phyloP scores from a whole-genome alignment of 805 yeast species.

The Yarrowia sp. region DNA sequence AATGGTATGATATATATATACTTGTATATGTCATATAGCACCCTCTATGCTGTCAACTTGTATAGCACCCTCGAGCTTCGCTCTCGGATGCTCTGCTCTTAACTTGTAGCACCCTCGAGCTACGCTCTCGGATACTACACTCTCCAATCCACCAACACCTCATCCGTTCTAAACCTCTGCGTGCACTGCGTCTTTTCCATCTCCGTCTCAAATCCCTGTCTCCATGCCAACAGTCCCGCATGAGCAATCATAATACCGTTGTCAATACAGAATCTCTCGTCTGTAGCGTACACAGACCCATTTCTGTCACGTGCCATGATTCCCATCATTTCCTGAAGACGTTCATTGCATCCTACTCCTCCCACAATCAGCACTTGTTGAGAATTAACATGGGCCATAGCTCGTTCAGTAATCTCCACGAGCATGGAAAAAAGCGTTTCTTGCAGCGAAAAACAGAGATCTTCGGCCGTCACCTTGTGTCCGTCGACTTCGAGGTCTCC shows the following conservation, averaged over 20 bases:
- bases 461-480: constrained; percentile 68
- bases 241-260: constrained; percentile 99
- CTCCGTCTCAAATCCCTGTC: constrained; percentile 67
- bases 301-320: constrained; percentile 84
- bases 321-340: constrained; percentile 96
- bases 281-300: constrained; percentile 91
- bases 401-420: constrained; percentile 95
- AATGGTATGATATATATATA: no score
- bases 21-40: no score
- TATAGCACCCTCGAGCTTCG: no score
- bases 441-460: constrained; percentile 87
- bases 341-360: constrained; percentile 94
- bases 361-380: constrained; percentile 92
- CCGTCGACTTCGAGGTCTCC: constrained; percentile 40
- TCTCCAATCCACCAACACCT: constrained; percentile 87
- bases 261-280: constrained; percentile 94
- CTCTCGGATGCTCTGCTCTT: no score
- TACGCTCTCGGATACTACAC: constrained; percentile 34
- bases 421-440: constrained; percentile 93
- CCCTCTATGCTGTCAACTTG: no score
- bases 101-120: no score
- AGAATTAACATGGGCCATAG: constrained; percentile 94
- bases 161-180: constrained; percentile 92
- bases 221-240: constrained; percentile 82
- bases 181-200: constrained; percentile 78